Evolutionary conservation across 148 eudicot species (phyloP), one percentile per base, ranked within the genome.

Genomic region (Diospyros kaki): DNA sequence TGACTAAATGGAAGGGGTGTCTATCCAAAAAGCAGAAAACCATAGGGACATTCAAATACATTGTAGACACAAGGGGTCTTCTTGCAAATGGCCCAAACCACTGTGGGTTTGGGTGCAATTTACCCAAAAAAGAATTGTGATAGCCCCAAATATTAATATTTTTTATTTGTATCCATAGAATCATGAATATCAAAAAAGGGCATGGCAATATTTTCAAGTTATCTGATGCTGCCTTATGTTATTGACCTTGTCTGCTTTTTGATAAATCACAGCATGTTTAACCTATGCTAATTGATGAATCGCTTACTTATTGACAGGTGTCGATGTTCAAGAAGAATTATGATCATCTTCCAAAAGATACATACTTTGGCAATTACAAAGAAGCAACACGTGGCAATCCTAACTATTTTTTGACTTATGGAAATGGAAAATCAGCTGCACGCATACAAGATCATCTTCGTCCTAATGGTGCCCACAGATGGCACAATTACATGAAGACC

Each of bases 401-500:
- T n/a, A 83, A 90, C 73, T 93, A 86, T 71, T 93, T 93, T 64
- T 80, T 93, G 69, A 88, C 96, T 77, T 93, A 93, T 46, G 93
- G 91, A 69, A 90, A 93, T 84, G 96, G 97, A 58, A 93, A 93
- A 82, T 78, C 96, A 70, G 93, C 89, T 52, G 97, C 97, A 48
- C 86, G 96, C 52, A 77, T 93, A 66, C 81, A 86, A 79, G 84
- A 86, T 71, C 83, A 86, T 71, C 88, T 93, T 74, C 93, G 93
- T 74, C 90, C 96, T 59, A 90, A 89, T 82, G 97, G 97, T 45
- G 91, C 96, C 4, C 97, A 93, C 73, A 83, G 96, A 83, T 93
- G 97, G 97, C 86, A 90, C 77, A 89, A 85, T 70, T 89, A 90
- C 74, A 73, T 73, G 78, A 87, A 84, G 71, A 39, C 71, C 48